A percentile compares a stretch with the other conserved stretches of the same genome.
Conservation (phyloP, 2,329 filamentous ascomycete species). For the Cordyceps pruinosa region DNA sequence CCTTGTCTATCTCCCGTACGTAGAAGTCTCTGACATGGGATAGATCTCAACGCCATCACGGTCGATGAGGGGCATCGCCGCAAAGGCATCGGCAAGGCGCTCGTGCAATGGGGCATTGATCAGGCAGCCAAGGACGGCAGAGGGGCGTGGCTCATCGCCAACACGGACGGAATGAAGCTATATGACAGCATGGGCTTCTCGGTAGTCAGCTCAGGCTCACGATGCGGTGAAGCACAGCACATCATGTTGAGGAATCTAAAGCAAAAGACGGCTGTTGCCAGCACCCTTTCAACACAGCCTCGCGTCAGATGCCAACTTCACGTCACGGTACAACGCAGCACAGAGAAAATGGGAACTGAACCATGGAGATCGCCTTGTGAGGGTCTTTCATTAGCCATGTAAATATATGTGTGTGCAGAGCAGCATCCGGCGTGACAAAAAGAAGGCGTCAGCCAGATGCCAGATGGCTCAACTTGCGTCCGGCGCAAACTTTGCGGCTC, state of each 20-base stretch:
- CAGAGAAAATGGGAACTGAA: not conserved
- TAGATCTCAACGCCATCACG: slow-evolving; percentile 14
- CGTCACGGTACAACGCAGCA: too few species aligned
- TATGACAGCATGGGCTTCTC: slow-evolving; percentile 1
- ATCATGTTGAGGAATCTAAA: not conserved
- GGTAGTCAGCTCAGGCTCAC: not conserved
- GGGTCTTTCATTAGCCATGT: slow-evolving; percentile 1
- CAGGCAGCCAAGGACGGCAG: not conserved
- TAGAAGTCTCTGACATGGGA: not conserved
- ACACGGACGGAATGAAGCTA: not conserved
- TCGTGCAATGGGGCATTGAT: slow-evolving; percentile 8
- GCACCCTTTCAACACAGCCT: too few species aligned
- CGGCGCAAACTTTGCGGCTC: slow-evolving; percentile 8
- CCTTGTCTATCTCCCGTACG: not conserved
- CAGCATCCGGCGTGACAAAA: not conserved
- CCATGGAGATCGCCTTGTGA: not conserved
- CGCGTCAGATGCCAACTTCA: too few species aligned
- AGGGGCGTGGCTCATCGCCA: slow-evolving; percentile 1
- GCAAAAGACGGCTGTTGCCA: too few species aligned
- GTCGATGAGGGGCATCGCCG: slow-evolving; percentile 12
- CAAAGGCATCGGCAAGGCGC: slow-evolving; percentile 5
- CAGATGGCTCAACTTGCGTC: slow-evolving; percentile 8
- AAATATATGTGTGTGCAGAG: not conserved
- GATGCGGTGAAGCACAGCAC: slow-evolving; percentile 7
- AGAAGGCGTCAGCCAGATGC: not conserved